Conservation (phyloP, 192 early-diverging fungal species). For the Coemansia sp. region DNA sequence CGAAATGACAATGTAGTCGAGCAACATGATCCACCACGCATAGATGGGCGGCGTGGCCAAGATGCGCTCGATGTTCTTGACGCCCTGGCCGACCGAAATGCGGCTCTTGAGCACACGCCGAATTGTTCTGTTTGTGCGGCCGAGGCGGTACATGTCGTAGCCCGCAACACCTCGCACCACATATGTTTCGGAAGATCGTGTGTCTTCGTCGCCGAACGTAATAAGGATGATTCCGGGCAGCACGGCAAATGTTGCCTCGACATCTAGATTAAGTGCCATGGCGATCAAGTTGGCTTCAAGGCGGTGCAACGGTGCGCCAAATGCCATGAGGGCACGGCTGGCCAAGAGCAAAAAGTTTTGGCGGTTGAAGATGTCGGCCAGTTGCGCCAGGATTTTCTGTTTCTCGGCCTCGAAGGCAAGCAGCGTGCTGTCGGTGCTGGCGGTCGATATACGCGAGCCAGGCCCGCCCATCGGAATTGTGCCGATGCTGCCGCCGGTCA, state of each 20-base stretch:
- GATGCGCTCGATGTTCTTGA: constrained; percentile 63
- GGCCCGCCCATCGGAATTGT: neutral
- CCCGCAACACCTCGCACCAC: constrained; percentile 60
- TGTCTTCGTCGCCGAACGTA: constrained; percentile 69
- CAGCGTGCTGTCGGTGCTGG: constrained; percentile 34
- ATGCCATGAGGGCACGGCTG: constrained; percentile 66
- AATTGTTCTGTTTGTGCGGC: constrained; percentile 62
- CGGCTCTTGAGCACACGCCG: constrained; percentile 64
- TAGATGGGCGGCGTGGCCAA: constrained; percentile 57
- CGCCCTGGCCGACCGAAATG: constrained; percentile 63
- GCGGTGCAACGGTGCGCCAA: constrained; percentile 67
- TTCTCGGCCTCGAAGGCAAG: constrained; percentile 42
- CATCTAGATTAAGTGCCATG: constrained; percentile 61
- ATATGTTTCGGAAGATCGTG: constrained; percentile 73
- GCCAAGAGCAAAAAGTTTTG: constrained; percentile 65
- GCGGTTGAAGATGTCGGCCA: constrained; percentile 68
- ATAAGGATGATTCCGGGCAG: constrained; percentile 73
- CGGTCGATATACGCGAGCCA: constrained; percentile 37
- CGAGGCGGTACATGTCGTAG: constrained; percentile 69
- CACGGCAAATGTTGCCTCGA: constrained; percentile 66
- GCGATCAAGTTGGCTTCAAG: constrained; percentile 65
- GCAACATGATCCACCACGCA: constrained; percentile 60
- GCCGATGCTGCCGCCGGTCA: constrained; percentile 31
- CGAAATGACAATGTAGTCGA: constrained; percentile 57
- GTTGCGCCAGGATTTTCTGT: constrained; percentile 53